Evolutionary conservation across 257 asterid species (phyloP).

Genomic region (Nicotiana sylvestris): DNA sequence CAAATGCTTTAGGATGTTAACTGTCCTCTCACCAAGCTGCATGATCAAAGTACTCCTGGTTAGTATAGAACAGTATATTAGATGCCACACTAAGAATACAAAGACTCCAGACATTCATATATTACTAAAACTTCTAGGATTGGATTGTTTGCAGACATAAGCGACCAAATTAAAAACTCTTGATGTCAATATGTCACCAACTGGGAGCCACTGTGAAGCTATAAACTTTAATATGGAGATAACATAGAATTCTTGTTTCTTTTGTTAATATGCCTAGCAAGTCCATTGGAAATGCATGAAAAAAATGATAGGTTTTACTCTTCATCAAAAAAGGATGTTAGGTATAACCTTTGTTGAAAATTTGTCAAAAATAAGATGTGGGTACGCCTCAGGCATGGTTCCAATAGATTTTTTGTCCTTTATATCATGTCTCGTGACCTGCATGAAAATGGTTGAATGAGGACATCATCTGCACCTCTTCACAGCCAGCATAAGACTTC

Average conservation of each 20-base stretch:
- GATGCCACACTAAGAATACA: background rate
- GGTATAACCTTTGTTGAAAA: background rate
- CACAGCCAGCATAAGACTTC: background rate
- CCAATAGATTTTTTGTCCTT: slow-evolving; percentile 13
- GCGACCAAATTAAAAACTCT: background rate
- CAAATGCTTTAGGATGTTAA: slow-evolving; percentile 71
- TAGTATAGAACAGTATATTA: background rate
- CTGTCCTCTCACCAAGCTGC: slow-evolving; percentile 84
- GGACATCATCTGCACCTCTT: slow-evolving; percentile 9
- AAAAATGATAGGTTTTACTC: background rate
- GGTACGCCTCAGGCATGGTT: slow-evolving; percentile 9
- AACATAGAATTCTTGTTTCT: background rate
- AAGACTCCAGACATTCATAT: background rate
- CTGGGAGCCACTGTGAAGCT: background rate
- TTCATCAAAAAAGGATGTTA: background rate
- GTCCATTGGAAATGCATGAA: background rate
- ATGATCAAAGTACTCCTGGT: slow-evolving; percentile 17
- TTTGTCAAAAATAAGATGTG: slow-evolving; percentile 13
- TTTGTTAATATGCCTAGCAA: background rate
- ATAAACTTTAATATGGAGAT: background rate
- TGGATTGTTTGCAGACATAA: background rate
- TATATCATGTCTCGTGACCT: slow-evolving; percentile 62
- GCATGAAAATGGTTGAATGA: slow-evolving; percentile 23
- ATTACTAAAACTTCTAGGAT: background rate
- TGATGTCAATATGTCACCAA: background rate